These are phyloP conservation scores for Xylariales sp. DNA, from an alignment of 2,329 filamentous ascomycete genomes.

Conservation along the genomic window DNA sequence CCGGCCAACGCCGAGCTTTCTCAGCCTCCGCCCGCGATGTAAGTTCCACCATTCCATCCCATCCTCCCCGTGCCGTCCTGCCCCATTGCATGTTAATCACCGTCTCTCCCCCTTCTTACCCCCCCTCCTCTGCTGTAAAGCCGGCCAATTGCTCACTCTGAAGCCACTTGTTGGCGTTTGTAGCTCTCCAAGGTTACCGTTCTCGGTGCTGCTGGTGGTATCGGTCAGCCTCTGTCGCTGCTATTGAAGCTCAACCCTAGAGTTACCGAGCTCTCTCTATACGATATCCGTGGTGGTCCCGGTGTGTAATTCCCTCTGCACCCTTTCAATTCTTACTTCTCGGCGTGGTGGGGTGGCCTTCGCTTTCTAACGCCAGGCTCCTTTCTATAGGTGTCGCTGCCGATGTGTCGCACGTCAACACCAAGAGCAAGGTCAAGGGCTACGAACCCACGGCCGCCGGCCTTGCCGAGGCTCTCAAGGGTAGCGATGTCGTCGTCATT, in stretches of 20 bases:
- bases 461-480: constrained; percentile 83
- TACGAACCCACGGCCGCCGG: constrained; percentile 82
- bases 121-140: not conserved
- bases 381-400: constrained; percentile 84
- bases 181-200: constrained; percentile 98
- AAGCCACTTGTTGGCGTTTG: constrained; percentile 30
- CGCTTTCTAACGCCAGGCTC: not conserved
- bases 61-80: not conserved
- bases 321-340: not conserved
- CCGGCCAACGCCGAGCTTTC: constrained; percentile 80
- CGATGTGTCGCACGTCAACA: constrained; percentile 99
- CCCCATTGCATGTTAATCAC: not conserved
- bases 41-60: constrained; percentile 50
- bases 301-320: constrained; percentile 67
- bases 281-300: constrained; percentile 95
- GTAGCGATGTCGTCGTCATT: constrained; percentile 93
- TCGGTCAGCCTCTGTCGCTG: constrained; percentile 97
- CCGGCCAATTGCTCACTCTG: constrained; percentile 26
- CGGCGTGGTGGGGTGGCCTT: not conserved
- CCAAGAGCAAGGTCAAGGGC: constrained; percentile 92
- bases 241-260: constrained; percentile 98
- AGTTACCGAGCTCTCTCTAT: constrained; percentile 93
- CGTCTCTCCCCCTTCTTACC: constrained; percentile 3
- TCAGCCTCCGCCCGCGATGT: constrained; percentile 83
- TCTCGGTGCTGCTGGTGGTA: constrained; percentile 95